Conservation (phyloP, 2,329 filamentous ascomycete genomes). For the Ophioceras dolichostomum region DNA sequence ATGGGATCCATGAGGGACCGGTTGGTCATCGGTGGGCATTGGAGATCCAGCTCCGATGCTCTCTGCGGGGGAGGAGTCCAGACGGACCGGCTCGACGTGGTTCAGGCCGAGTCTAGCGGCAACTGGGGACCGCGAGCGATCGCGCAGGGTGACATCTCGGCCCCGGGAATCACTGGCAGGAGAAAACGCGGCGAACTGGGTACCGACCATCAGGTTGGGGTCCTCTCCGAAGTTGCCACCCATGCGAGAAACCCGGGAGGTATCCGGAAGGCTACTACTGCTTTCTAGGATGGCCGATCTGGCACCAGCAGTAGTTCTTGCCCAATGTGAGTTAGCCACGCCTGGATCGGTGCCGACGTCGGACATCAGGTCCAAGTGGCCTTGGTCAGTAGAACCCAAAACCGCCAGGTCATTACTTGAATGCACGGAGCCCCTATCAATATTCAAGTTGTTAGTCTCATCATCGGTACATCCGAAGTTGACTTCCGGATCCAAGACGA, state of each 20-base stretch:
- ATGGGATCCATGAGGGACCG: too few relatives aligned
- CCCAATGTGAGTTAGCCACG: too few relatives aligned
- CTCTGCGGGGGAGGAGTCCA: too few relatives aligned
- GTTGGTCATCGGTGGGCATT: not conserved
- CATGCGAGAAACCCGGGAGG: too few relatives aligned
- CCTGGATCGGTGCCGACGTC: not conserved
- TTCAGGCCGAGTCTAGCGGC: too few relatives aligned
- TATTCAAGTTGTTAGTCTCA: not conserved
- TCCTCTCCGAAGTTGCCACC: too few relatives aligned
- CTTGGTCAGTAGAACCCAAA: slow-evolving; percentile 3
- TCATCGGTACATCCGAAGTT: not conserved
- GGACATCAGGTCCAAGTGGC: not conserved
- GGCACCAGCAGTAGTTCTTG: too few relatives aligned
- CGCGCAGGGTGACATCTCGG: too few relatives aligned
- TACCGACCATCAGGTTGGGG: not conserved
- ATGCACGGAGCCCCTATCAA: not conserved
- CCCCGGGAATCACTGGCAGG: not conserved
- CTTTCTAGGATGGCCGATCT: too few relatives aligned
- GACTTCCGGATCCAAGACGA: not conserved
- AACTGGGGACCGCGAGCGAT: too few relatives aligned
- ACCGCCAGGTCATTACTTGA: slow-evolving; percentile 5
- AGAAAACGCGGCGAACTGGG: not conserved
- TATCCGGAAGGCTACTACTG: too few relatives aligned
- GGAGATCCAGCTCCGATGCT: not conserved
- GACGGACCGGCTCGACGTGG: too few relatives aligned